Base-by-base conservation (phyloP, 805 yeast species). In the Komagataella ulmi region DNA sequence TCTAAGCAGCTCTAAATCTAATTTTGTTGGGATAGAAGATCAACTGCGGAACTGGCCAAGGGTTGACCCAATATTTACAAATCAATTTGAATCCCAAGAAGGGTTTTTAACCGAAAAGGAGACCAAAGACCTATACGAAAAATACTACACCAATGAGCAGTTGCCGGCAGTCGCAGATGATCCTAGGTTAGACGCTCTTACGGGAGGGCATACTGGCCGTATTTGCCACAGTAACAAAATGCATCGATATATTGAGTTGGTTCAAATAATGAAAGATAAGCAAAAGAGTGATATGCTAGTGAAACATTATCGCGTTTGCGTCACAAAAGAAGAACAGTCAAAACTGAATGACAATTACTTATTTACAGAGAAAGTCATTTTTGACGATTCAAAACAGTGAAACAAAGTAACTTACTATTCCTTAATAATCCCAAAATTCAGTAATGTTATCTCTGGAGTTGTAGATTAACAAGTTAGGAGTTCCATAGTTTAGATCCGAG, bases 141-240 rank as follows among this genome's bases (percentile, higher is more conserved):
- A 30, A 30, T 30, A 30, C 40, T 10, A 30, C 40, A 30, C 40
- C 8, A 30, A 30, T 30, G n/a, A 30, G 2, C 40, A 30, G 8
- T 2, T 30, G 14, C 40, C 40, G 2, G 6, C 40, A 30, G 8
- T 30, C 3, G 14, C 14, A 10, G 40, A 30, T 30, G 40, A 30
- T 14, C 40, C 40, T 12, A 30, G 40, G 14, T 12, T 30, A 30
- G 40, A 30, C 2, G 40, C 40, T 30, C 40, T 30, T 8, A 30
- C 40, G 8, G 40, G 40, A 30, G 40, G 40, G 14, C 40, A 30
- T 8, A 30, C 40, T 30, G 40, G 40, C 8, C 40, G 40, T 6
- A 44, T 51, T 6, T 50, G 54, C 10, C 55, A 53, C 43, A 53
- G 55, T 24, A 49, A 30, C 45, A 53, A 53, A 48, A 47, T 50